A percentile compares a stretch with the other conserved stretches of the same genome.
These are phyloP conservation scores for Melampsora occidentalis DNA, from an alignment of 1,284 basidiomycete species.

Conservation along the genomic window DNA sequence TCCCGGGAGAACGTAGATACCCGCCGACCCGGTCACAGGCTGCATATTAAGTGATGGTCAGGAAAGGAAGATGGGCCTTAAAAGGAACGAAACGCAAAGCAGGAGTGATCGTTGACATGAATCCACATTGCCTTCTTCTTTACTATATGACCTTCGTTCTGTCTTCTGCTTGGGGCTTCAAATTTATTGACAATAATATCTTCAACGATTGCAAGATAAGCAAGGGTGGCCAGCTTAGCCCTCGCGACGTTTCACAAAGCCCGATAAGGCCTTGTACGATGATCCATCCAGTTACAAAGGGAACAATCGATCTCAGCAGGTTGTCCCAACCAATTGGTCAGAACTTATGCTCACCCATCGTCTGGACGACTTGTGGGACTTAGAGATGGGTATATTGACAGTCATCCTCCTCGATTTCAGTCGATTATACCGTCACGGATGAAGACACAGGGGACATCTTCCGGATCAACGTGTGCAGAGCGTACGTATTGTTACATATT, in stretches of 20 bases:
- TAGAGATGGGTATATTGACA: background rate
- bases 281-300: constrained; percentile 1
- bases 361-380: background rate
- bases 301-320: constrained; percentile 3
- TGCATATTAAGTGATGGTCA: too few relatives aligned
- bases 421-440: background rate
- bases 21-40: too few relatives aligned
- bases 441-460: constrained; percentile 1
- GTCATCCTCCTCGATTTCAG: background rate
- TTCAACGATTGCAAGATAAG: too few relatives aligned
- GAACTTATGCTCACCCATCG: background rate
- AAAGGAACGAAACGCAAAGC: too few relatives aligned
- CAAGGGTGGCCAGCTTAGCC: background rate
- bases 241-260: background rate
- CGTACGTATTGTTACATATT: constrained; percentile 8
- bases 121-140: too few relatives aligned
- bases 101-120: too few relatives aligned
- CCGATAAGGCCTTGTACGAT: background rate
- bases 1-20: too few relatives aligned
- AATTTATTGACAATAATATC: too few relatives aligned
- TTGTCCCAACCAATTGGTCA: constrained; percentile 4
- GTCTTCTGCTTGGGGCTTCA: too few relatives aligned
- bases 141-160: too few relatives aligned
- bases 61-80: too few relatives aligned
- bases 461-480: constrained; percentile 9